Evolutionary conservation across 495 filamentous ascomycete genomes (phyloP), one percentile per base, ranked within the genome.

Genomic region (Beverwykella pulmonaria): DNA sequence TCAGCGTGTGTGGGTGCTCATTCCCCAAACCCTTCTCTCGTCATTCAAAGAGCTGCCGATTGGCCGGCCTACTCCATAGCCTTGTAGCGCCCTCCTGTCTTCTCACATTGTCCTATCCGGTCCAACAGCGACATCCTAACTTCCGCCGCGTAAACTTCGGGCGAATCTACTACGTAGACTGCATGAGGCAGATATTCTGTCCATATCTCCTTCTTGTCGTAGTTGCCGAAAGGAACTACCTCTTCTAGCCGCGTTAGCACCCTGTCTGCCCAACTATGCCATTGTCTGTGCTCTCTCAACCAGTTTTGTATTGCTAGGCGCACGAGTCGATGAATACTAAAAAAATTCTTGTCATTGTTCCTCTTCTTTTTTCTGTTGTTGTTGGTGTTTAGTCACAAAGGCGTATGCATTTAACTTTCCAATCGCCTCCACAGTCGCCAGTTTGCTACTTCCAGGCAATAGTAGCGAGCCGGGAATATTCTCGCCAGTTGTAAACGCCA

Each of bases 321-420:
- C 4, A 85, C 79, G 9, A 84, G 75, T 52, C 74, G 70, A 63
- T 85, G 80, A 63, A 85, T 76, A 61, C 81, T 75, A 53, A 73
- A 69, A 17, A 20, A 52, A 54, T 22, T 61, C 36, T 46, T 49
- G 59, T 26, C 3, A 48, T 30, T 71, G 68, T 26, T 32, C 23
- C 23, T 46, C 74, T 30, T 23, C 17, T 32, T 15, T 10, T 29
- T 27, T n/a, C 17, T 48, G n/a, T 17, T 17, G 30, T 22, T 41
- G 14, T 46, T 63, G 52, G 15, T 72, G 72, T 25, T 63, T 64
- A 53, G 52, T 70, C 27, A 79, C 10, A 48, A 80, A 78, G 10
- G 72, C 67, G 50, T 77, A 79, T n/a, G 57, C 68, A 29, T 64
- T 64, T n/a, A 79, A 61, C 5, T 70, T 77, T 5, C 75, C 78